Evolutionary conservation across 495 filamentous ascomycete genomes (phyloP), one percentile per base, ranked within the genome.

Genomic region (Xylaria palmicola): DNA sequence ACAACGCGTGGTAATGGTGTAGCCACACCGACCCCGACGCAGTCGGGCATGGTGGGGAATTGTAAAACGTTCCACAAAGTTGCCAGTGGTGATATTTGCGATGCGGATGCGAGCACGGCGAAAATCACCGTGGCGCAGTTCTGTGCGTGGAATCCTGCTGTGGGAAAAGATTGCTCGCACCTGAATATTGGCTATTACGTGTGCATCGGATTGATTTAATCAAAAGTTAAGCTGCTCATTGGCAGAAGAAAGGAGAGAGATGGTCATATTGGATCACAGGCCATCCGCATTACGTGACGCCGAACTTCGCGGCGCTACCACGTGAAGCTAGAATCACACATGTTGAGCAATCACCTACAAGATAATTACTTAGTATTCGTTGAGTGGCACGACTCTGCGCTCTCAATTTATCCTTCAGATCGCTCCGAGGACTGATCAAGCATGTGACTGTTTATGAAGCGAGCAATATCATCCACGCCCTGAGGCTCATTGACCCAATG

Each of bases 401-500:
- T 43, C 13, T 7, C 2, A 22, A 56, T 17, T 44, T 8, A 56
- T 56, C n/a, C 15, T 44, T 44, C 37, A 43, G 52, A 22, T 56
- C 6, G 15, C 52, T 29, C 34, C 39, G 17, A 56, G 39, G 5
- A 44, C 0, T 57, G 22, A 17, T 9, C 7, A 15, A 17, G 4
- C 40, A 47, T 58, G 39, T 49, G 20, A 10, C 20, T 48, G 10
- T 39, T 34, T 13, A 83, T 50, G 66, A 84, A 81, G 10, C 32
- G 15, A 7, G 79, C 67, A 13, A 81, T 70, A 74, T 87, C 83
- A 59, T 84, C 75, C 13, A 85, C 70, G 39, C 80, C 78, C 58
- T 79, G 66, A 9, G 74, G 74, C 56, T 75, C 75, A 44, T 84
- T 76, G 34, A 85, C 79, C 83, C 83, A 86, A 68, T 87, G 85